Percentiles rank a stretch among this genome's conserved stretches.
Conservation (phyloP, 208 protist genomes). For the Trichomonas vaginalis region DNA sequence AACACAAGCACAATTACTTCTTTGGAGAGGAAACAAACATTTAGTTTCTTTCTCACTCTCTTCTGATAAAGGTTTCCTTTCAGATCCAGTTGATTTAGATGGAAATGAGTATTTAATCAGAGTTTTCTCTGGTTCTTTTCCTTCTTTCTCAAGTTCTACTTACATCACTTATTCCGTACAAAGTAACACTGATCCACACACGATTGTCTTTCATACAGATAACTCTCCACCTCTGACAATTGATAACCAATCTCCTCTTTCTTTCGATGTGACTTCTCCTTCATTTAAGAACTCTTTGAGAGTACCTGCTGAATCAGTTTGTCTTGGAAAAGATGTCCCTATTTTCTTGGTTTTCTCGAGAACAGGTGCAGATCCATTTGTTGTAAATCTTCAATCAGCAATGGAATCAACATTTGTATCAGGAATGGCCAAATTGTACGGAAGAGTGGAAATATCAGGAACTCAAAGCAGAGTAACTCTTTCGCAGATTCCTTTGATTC, state of each 20-base stretch:
- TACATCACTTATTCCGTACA: not conserved
- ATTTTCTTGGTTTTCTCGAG: not conserved
- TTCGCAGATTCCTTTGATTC: not conserved
- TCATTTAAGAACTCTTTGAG: not conserved
- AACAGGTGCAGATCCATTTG: not conserved
- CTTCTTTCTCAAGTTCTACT: not conserved
- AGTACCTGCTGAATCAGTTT: not conserved
- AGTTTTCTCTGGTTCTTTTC: not conserved
- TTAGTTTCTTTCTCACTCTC: not conserved
- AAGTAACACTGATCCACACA: not conserved
- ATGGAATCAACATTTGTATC: not conserved
- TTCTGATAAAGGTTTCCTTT: not conserved
- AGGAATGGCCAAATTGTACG: not conserved
- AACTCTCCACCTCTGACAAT: not conserved
- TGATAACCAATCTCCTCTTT: not conserved
- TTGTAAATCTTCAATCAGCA: not conserved
- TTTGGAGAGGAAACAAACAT: not conserved
- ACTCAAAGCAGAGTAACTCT: not conserved
- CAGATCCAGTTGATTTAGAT: not conserved
- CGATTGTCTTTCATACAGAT: not conserved
- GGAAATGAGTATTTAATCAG: not conserved
- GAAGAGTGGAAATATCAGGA: not conserved
- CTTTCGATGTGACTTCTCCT: not conserved
- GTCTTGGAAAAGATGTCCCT: not conserved
- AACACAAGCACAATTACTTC: not conserved